Conservation (phyloP, 1,139 yeast species). For the Kodamaea plutei region DNA sequence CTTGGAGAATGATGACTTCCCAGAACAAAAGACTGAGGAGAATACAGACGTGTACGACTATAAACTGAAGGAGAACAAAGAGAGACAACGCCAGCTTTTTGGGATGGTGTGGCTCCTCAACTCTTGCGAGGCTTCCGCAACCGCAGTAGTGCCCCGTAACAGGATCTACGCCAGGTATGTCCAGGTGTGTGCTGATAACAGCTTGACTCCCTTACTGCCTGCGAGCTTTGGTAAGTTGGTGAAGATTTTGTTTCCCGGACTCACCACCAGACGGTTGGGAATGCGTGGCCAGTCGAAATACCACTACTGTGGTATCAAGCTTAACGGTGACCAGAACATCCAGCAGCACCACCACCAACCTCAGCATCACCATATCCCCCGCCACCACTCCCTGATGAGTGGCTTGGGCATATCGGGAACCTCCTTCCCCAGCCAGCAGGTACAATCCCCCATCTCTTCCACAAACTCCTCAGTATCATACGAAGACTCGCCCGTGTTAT, state of each 20-base stretch:
- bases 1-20: conserved; percentile 35
- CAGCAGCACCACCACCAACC: conserved; percentile 11
- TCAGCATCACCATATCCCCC: conserved; percentile 7
- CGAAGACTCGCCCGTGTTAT: conserved; percentile 14
- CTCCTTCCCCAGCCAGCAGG: conserved; percentile 9
- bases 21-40: conserved; percentile 5
- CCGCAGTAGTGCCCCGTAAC: conserved; percentile 80
- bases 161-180: conserved; percentile 79
- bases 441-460: conserved; percentile 25
- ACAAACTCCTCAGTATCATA: conserved; percentile 14
- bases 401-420: conserved; percentile 10
- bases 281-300: conserved; percentile 86
- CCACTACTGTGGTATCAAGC: conserved; percentile 81
- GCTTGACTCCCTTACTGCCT: conserved; percentile 71
- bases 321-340: conserved; percentile 47
- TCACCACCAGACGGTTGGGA: conserved; percentile 82
- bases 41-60: conserved; percentile 4
- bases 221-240: conserved; percentile 88
- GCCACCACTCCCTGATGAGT: conserved; percentile 8
- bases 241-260: conserved; percentile 64
- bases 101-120: conserved; percentile 79
- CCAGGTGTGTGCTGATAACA: conserved; percentile 63
- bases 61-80: conserved; percentile 30
- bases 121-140: conserved; percentile 59
- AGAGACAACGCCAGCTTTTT: conserved; percentile 69